phyloP scores from a whole-genome alignment of 2,329 filamentous ascomycete species.

The Fusarium coicis region DNA sequence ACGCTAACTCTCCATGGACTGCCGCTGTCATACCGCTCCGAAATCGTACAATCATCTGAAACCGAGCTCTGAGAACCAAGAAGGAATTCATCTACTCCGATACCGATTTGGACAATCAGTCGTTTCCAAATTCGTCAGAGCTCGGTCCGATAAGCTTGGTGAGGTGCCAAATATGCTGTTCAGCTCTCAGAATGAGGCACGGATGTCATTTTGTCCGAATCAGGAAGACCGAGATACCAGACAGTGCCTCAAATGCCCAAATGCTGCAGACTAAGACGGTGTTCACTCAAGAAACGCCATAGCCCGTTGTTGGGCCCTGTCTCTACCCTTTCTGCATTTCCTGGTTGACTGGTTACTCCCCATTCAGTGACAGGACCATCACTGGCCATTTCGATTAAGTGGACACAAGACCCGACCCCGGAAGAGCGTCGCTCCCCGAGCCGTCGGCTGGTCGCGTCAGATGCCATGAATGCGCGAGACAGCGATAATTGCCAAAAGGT shows the following conservation, averaged over 20 bases:
- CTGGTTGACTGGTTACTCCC: background rate
- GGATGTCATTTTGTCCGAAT: slow-evolving; percentile 15
- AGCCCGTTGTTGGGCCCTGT: slow-evolving; percentile 13
- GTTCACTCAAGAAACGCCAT: slow-evolving; percentile 26
- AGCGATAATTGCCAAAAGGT: slow-evolving; percentile 12
- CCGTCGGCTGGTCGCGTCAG: slow-evolving; percentile 37
- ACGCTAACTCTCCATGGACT: slow-evolving; percentile 42
- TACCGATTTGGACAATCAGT: slow-evolving; percentile 21
- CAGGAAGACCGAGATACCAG: background rate
- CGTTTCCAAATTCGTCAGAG: slow-evolving; percentile 31
- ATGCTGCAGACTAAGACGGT: slow-evolving; percentile 23
- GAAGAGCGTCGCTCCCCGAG: slow-evolving; percentile 28
- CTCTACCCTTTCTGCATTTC: slow-evolving; percentile 1
- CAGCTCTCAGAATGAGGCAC: slow-evolving; percentile 19
- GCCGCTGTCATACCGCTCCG: slow-evolving; percentile 41
- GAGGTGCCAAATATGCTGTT: slow-evolving; percentile 30
- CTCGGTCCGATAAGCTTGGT: slow-evolving; percentile 40
- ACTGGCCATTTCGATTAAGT: slow-evolving; percentile 9
- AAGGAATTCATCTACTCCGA: slow-evolving; percentile 6
- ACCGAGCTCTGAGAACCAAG: slow-evolving; percentile 34
- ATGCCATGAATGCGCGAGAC: slow-evolving; percentile 26
- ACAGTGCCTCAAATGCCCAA: slow-evolving; percentile 27
- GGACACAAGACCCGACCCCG: slow-evolving; percentile 7
- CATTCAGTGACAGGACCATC: background rate
- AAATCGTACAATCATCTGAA: slow-evolving; percentile 48